These are phyloP conservation scores for Ophiobolus disseminans DNA, from an alignment of 2,329 filamentous ascomycete genomes.

Conservation along the genomic window DNA sequence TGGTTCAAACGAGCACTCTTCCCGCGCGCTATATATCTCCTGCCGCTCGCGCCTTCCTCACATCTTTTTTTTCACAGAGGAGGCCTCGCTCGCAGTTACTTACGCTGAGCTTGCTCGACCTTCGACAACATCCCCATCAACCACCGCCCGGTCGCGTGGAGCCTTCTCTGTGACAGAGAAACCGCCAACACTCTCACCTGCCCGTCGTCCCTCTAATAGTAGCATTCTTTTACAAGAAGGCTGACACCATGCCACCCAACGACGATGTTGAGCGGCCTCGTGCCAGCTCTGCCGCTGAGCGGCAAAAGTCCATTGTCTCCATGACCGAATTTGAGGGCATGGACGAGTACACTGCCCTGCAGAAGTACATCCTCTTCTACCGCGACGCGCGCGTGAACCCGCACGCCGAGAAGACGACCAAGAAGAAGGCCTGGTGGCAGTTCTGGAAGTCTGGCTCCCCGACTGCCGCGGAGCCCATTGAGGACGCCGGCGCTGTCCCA, in stretches of 20 bases:
- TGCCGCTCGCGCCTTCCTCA: constrained; percentile 27
- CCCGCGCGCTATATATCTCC: constrained; percentile 29
- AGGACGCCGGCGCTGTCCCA: constrained; percentile 57
- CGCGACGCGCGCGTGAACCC: constrained; percentile 63
- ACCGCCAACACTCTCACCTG: constrained; percentile 17
- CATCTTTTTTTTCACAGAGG: constrained; percentile 34
- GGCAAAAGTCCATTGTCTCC: constrained; percentile 45
- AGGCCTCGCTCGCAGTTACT: constrained; percentile 38
- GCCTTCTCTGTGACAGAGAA: constrained; percentile 37
- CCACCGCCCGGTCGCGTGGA: constrained; percentile 30
- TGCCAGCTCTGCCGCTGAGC: constrained; percentile 37
- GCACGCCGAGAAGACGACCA: constrained; percentile 54
- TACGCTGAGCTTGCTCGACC: constrained; percentile 37
- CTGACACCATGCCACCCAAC: constrained; percentile 33
- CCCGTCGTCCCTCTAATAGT: constrained; percentile 11
- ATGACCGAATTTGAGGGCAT: constrained; percentile 53
- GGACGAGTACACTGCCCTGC: constrained; percentile 71
- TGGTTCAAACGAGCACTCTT: constrained; percentile 21
- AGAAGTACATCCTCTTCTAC: constrained; percentile 73
- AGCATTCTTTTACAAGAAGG: constrained; percentile 26
- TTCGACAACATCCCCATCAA: constrained; percentile 21
- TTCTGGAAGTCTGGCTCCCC: constrained; percentile 58
- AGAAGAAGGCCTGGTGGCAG: constrained; percentile 64
- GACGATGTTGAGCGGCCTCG: constrained; percentile 47
- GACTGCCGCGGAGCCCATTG: constrained; percentile 33